phyloP scores from a whole-genome alignment of 2,329 filamentous ascomycete species.

The Coleophoma eucalyptorum region DNA sequence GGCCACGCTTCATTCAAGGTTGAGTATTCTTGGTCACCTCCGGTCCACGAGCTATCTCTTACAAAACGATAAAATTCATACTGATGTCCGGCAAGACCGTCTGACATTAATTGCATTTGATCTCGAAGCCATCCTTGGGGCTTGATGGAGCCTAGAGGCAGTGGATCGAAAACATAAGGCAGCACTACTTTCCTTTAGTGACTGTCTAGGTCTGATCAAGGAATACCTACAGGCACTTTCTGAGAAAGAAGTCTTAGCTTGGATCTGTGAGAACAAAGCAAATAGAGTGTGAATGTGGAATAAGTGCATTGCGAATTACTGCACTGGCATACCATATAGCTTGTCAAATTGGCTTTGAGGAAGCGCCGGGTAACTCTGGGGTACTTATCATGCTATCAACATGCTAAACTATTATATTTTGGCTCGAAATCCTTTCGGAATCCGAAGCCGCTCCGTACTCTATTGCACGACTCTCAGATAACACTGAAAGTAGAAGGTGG shows the following conservation, averaged over 20 bases:
- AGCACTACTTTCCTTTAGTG: slow-evolving; percentile 4
- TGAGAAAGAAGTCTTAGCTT: neutral
- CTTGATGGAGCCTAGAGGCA: slow-evolving; percentile 28
- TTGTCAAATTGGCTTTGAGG: too few species aligned
- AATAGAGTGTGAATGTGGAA: neutral
- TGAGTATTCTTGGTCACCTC: slow-evolving; percentile 47
- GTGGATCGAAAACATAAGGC: slow-evolving; percentile 5
- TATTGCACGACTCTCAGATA: neutral
- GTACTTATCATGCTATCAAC: too few species aligned
- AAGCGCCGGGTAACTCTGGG: too few species aligned
- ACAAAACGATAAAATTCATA: slow-evolving; percentile 54
- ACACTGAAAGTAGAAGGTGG: neutral
- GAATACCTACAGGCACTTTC: neutral
- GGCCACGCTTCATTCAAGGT: slow-evolving; percentile 49
- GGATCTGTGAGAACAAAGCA: neutral
- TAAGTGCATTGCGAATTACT: neutral
- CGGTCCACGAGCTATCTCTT: slow-evolving; percentile 45
- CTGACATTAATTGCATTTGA: slow-evolving; percentile 39
- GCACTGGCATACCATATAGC: too few species aligned
- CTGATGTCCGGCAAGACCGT: slow-evolving; percentile 44
- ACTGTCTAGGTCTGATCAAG: neutral
- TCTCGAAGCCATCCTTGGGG: slow-evolving; percentile 43
- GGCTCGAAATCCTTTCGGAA: too few species aligned
- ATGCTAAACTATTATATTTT: too few species aligned
- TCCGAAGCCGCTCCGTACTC: too few species aligned